Conservation (phyloP, 2,329 filamentous ascomycete genomes). For the Arthroderma sp. region DNA sequence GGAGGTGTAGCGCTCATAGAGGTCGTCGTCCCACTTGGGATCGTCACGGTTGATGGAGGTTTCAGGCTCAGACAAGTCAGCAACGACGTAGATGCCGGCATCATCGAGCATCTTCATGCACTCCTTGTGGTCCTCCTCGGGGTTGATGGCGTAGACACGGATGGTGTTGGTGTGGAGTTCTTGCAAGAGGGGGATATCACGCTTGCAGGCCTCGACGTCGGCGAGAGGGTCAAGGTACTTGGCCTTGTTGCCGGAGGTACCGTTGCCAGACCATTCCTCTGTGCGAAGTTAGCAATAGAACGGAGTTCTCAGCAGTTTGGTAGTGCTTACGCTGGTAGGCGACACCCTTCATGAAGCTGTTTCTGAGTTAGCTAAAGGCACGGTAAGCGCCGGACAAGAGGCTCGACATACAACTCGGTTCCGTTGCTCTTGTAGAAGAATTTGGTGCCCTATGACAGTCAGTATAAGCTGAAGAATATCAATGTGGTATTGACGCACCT, state of each 20-base stretch:
- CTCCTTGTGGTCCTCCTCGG: slow-evolving; percentile 57
- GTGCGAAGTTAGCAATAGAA: slow-evolving; percentile 5
- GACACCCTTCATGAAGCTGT: slow-evolving; percentile 72
- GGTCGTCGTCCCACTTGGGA: slow-evolving; percentile 63
- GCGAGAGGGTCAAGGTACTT: slow-evolving; percentile 74
- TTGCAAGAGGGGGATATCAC: slow-evolving; percentile 70
- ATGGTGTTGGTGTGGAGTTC: slow-evolving; percentile 81
- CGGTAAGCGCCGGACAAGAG: slow-evolving; percentile 4
- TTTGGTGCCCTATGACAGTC: slow-evolving; percentile 50
- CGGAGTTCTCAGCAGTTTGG: neutral
- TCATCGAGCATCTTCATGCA: slow-evolving; percentile 77
- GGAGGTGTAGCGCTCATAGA: slow-evolving; percentile 67
- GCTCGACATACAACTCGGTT: slow-evolving; percentile 48
- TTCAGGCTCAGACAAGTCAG: slow-evolving; percentile 71
- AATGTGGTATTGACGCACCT: slow-evolving; percentile 40
- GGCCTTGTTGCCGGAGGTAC: slow-evolving; percentile 37
- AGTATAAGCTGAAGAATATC: slow-evolving; percentile 5
- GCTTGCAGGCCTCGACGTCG: slow-evolving; percentile 56
- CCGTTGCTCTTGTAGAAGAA: slow-evolving; percentile 82
- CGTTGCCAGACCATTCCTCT: slow-evolving; percentile 47
- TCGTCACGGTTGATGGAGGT: slow-evolving; percentile 73
- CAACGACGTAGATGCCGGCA: slow-evolving; percentile 88
- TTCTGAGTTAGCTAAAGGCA: slow-evolving; percentile 5
- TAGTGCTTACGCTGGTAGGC: slow-evolving; percentile 62
- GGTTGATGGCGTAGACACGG: slow-evolving; percentile 87